phyloP scores from a whole-genome alignment of 2,329 filamentous ascomycete genomes.

The Colletotrichum musae region DNA sequence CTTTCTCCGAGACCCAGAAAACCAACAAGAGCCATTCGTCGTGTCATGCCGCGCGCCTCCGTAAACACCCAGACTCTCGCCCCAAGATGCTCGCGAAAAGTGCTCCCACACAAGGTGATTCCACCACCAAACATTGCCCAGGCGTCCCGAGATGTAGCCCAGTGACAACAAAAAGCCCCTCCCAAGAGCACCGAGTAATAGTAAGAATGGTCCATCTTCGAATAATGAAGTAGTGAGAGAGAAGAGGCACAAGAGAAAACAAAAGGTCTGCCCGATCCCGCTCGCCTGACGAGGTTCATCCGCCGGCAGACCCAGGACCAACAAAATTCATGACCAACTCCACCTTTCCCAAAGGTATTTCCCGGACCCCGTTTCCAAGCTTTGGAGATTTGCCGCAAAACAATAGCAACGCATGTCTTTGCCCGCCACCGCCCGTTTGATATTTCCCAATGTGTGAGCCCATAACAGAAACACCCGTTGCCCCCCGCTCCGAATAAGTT shows the following conservation, averaged over 20 bases:
- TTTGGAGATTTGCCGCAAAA: slow-evolving; percentile 46
- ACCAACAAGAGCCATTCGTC: slow-evolving; percentile 39
- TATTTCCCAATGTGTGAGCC: slow-evolving; percentile 49
- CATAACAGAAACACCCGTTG: slow-evolving; percentile 56
- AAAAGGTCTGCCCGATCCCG: slow-evolving; percentile 23
- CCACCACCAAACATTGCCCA: slow-evolving; percentile 26
- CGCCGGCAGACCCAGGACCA: slow-evolving; percentile 30
- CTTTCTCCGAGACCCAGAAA: slow-evolving; percentile 28
- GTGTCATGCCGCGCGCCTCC: slow-evolving; percentile 42
- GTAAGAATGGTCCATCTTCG: slow-evolving; percentile 33
- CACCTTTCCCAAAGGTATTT: slow-evolving; percentile 47
- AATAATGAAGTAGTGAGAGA: slow-evolving; percentile 35
- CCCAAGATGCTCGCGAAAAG: slow-evolving; percentile 39
- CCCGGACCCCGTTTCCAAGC: slow-evolving; percentile 46
- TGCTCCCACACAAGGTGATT: slow-evolving; percentile 38
- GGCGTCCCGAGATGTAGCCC: slow-evolving; percentile 25
- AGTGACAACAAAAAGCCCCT: slow-evolving; percentile 9
- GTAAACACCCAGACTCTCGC: slow-evolving; percentile 32
- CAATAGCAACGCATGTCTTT: slow-evolving; percentile 51
- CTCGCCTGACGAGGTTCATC: slow-evolving; percentile 21
- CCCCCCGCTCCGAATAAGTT: slow-evolving; percentile 48
- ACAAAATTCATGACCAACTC: slow-evolving; percentile 52
- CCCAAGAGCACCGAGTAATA: slow-evolving; percentile 24
- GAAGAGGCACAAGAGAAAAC: slow-evolving; percentile 33
- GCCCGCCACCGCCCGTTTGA: slow-evolving; percentile 50